Evolutionary conservation across 805 yeast genomes (phyloP).

Genomic region (Sugiyamaella americana): DNA sequence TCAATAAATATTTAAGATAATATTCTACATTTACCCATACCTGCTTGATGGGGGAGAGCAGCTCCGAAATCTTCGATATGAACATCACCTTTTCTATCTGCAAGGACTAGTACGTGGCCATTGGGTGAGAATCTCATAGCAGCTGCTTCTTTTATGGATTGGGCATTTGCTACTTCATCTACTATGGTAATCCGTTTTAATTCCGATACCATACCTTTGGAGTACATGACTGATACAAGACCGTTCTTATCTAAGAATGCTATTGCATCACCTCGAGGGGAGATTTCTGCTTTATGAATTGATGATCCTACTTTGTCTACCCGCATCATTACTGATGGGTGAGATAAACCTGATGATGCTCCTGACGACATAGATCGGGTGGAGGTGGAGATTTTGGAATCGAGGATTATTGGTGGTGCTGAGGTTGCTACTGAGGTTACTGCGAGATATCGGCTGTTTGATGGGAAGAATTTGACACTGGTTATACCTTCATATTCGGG

Average conservation of each 20-base stretch:
- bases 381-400: constrained; percentile 37
- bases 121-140: constrained; percentile 66
- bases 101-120: constrained; percentile 69
- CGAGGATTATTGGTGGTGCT: constrained; percentile 60
- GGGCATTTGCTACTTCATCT: constrained; percentile 74
- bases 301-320: constrained; percentile 76
- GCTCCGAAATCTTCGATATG: constrained; percentile 84
- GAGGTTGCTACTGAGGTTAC: constrained; percentile 29
- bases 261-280: constrained; percentile 82
- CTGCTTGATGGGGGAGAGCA: constrained; percentile 57
- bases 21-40: constrained; percentile 29
- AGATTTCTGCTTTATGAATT: constrained; percentile 65
- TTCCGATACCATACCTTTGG: constrained; percentile 49
- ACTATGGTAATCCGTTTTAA: constrained; percentile 58
- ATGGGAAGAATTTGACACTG: constrained; percentile 65
- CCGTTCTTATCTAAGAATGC: constrained; percentile 81
- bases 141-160: constrained; percentile 70
- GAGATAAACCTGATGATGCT: constrained; percentile 39
- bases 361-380: constrained; percentile 16
- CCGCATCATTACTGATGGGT: constrained; percentile 54
- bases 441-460: constrained; percentile 48
- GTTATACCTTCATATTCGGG: constrained; percentile 89
- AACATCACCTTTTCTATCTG: constrained; percentile 77
- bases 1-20: constrained; percentile 14
- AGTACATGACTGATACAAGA: constrained; percentile 57